Evolutionary conservation across 1,284 basidiomycete species (phyloP).

Genomic region (Rhodotorula sp.): DNA sequence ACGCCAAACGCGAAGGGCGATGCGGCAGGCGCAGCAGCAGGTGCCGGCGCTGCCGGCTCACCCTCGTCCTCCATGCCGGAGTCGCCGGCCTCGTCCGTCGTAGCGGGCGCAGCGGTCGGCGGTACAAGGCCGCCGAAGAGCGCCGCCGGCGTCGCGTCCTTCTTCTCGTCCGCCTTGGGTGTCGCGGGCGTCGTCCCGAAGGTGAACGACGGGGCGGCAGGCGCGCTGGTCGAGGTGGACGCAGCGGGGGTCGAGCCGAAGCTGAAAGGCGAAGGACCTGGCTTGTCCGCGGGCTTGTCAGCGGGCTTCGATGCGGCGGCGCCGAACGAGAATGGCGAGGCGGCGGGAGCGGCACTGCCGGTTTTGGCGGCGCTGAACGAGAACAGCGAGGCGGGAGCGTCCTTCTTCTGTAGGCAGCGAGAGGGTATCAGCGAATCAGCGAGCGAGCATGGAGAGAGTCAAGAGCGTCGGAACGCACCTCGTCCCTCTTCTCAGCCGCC

Average conservation of each 20-base stretch:
- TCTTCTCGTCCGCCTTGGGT: constrained; percentile 25
- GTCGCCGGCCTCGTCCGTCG: constrained; percentile 31
- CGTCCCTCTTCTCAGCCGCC: constrained; percentile 2
- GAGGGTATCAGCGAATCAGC: neutral
- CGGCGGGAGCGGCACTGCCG: neutral
- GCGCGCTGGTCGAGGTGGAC: neutral
- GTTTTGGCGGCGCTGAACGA: constrained; percentile 22
- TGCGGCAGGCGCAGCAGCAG: constrained; percentile 3
- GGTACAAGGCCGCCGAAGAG: constrained; percentile 9
- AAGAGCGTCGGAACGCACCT: constrained; percentile 1
- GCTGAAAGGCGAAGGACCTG: constrained; percentile 4
- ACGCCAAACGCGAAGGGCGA: constrained; percentile 26
- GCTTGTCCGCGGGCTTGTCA: constrained; percentile 7
- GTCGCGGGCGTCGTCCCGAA: constrained; percentile 34
- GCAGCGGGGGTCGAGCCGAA: neutral
- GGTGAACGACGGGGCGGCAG: constrained; percentile 16
- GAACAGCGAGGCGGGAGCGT: constrained; percentile 14
- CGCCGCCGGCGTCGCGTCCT: constrained; percentile 10
- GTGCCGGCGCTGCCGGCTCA: neutral
- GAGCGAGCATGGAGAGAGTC: neutral
- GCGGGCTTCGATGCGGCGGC: constrained; percentile 7
- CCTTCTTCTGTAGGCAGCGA: constrained; percentile 9
- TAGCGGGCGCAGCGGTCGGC: neutral
- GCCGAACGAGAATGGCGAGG: constrained; percentile 31
- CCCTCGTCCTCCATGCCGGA: constrained; percentile 42